A percentile compares a stretch with the other conserved stretches of the same genome.
Conservation (phyloP, 352 stramenopile species). For the Globisporangium spinosum region DNA sequence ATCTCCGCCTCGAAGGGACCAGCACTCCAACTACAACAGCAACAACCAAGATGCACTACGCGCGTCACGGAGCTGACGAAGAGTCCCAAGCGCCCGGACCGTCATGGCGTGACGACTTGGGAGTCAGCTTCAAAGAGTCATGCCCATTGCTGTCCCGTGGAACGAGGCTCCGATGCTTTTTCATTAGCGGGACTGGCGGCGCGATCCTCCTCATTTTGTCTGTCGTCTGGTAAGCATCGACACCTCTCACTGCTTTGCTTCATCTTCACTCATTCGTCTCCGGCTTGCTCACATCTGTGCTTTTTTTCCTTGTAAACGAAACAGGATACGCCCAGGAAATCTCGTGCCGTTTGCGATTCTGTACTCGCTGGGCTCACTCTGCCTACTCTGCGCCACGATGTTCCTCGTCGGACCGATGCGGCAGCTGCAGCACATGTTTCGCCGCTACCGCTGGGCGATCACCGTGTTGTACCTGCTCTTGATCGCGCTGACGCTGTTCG, state of each 20-base stretch:
- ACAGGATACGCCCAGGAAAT: conserved; percentile 17
- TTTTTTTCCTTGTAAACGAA: not conserved
- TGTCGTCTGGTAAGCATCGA: conserved; percentile 9
- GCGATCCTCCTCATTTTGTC: conserved; percentile 12
- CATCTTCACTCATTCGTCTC: not conserved
- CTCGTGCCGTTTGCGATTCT: conserved; percentile 31
- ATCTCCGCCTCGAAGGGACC: not conserved
- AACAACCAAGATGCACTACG: conserved; percentile 9
- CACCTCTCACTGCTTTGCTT: not conserved
- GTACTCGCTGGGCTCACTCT: conserved; percentile 57
- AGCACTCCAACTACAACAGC: not conserved
- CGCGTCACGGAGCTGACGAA: conserved; percentile 11
- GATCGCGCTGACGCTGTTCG: conserved; percentile 36
- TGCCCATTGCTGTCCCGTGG: conserved; percentile 9
- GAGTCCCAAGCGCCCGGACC: not conserved
- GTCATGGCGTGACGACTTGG: conserved; percentile 14
- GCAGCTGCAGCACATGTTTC: conserved; percentile 69
- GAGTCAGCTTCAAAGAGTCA: conserved; percentile 14
- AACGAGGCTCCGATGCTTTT: conserved; percentile 5
- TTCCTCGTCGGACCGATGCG: conserved; percentile 39
- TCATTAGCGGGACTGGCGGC: not conserved
- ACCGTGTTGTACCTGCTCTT: conserved; percentile 47
- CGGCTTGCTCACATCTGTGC: not conserved
- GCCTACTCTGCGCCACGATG: conserved; percentile 27
- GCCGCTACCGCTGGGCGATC: conserved; percentile 33